These are phyloP conservation scores for Ascochyta fabae DNA, from an alignment of 2,329 filamentous ascomycete species.

Conservation along the genomic window DNA sequence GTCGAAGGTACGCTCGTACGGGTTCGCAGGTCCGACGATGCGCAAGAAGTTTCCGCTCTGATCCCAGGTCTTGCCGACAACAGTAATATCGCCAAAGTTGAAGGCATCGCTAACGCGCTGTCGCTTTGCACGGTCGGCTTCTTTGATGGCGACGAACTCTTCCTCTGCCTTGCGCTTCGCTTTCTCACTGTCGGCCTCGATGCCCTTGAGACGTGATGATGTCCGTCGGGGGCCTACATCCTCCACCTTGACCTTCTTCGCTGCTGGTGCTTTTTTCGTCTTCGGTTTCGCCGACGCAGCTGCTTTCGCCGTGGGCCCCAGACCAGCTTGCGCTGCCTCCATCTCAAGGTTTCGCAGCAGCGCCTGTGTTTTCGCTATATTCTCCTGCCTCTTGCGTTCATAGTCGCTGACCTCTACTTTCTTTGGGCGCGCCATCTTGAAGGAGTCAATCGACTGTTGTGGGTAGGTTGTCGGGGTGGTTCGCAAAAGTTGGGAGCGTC, in stretches of 20 bases:
- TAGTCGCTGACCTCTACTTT: conserved; percentile 76
- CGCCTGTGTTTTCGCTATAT: conserved; percentile 85
- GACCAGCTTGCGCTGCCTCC: conserved; percentile 71
- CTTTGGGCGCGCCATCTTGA: conserved; percentile 47
- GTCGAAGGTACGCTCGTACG: conserved; percentile 83
- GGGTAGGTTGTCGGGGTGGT: too few relatives aligned
- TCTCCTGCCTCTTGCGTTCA: conserved; percentile 82
- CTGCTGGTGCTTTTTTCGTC: conserved; percentile 50
- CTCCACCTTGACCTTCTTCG: conserved; percentile 65
- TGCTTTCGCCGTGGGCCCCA: conserved; percentile 64
- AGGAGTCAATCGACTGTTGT: too few relatives aligned
- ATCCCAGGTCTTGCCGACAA: conserved; percentile 80
- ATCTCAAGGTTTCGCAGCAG: conserved; percentile 78
- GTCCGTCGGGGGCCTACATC: conserved; percentile 62
- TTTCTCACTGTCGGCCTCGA: conserved; percentile 70
- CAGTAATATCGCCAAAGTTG: conserved; percentile 76
- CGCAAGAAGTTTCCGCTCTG: conserved; percentile 70
- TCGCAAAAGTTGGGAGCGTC: conserved; percentile 2
- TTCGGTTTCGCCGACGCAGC: conserved; percentile 55
- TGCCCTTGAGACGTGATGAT: conserved; percentile 67
- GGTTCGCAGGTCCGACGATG: conserved; percentile 74
- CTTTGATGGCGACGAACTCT: conserved; percentile 63
- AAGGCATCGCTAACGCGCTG: conserved; percentile 71
- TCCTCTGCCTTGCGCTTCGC: conserved; percentile 73
- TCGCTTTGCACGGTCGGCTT: conserved; percentile 66